Percentiles rank a stretch among this genome's conserved stretches.
These are phyloP conservation scores for Sungouiozyma intestinalis DNA, from an alignment of 805 yeast species.

Conservation along the genomic window DNA sequence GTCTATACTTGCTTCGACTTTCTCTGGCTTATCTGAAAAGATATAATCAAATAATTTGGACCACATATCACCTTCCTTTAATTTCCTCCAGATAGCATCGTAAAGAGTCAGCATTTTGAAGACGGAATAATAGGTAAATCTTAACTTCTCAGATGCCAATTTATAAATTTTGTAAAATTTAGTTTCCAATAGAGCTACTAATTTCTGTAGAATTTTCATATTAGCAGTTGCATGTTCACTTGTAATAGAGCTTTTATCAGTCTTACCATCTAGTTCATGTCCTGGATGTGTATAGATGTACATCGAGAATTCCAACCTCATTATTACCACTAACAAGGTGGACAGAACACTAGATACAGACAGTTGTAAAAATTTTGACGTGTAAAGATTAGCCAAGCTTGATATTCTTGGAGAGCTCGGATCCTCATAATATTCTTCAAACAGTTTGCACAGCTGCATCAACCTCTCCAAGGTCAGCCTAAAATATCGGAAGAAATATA, in stretches of 20 bases:
- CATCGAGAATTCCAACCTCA: constrained; percentile 10
- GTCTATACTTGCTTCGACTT: constrained; percentile 4
- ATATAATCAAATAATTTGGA: constrained; percentile 9
- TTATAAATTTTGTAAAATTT: constrained; percentile 14
- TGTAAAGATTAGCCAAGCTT: constrained; percentile 14
- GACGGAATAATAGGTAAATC: constrained; percentile 24
- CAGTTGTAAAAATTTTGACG: constrained; percentile 21
- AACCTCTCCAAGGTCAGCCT: constrained; percentile 3
- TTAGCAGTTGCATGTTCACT: constrained; percentile 4
- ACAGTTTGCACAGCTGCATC: constrained; percentile 3
- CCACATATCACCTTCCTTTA: constrained; percentile 18
- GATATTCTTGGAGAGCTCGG: constrained; percentile 5
- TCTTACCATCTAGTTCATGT: neutral
- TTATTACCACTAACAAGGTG: constrained; percentile 15
- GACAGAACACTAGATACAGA: constrained; percentile 18
- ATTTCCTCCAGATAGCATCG: constrained; percentile 18
- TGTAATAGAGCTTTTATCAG: constrained; percentile 8
- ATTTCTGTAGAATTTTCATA: constrained; percentile 6
- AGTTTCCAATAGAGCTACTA: constrained; percentile 14
- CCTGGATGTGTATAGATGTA: neutral
- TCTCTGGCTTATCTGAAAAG: constrained; percentile 4
- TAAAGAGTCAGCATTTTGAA: constrained; percentile 23
- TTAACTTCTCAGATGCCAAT: constrained; percentile 17
- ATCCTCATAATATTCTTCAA: constrained; percentile 14
- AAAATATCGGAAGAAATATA: constrained; percentile 17